Base-by-base conservation (phyloP, 768 basidiomycete species). In the Hygrophorus pudorinus region DNA sequence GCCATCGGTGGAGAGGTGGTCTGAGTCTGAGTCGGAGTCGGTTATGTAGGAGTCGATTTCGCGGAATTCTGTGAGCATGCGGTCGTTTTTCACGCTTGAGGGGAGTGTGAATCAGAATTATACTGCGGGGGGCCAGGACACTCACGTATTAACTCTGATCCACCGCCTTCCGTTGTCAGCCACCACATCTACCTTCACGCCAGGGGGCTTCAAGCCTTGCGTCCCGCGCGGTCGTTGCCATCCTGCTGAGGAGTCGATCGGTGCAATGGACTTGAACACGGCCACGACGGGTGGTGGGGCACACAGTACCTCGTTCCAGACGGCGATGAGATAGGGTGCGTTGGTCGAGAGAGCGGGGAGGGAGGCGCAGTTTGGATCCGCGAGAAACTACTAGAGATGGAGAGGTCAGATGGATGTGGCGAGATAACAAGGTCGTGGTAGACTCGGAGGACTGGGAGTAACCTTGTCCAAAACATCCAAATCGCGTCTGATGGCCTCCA, bases 91-190 rank as follows among this genome's bases (percentile, higher is more conserved):
- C 8, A 83, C 76, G 8, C 88, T 92, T 21, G 11, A 20, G 13
- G 28, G 38, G 10, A 24, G 14, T 4, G 27, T 14, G 10, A 44
- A 42, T 39, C n/a, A n/a, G n/a, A n/a, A n/a, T n/a, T n/a, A n/a
- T n/a, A n/a, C n/a, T n/a, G n/a, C n/a, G n/a, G n/a, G 12, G 32
- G 45, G 32, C 16, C 16, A 29, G 24, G 21, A 38, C 24, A 76
- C 82, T 57, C 56, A 89, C 89, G 89, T 91, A 62, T 91, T 92
- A 29, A 92, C 75, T 52, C 88, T 74, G 32, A 88, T 79, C 91
- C 91, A 94, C 2, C 67, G 64, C 17, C 72, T 65, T 1, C 90
- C 89, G 34, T 78, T 74, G 16, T 85, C 77, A 1, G 81, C 80
- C 11, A 91, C 78, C 11, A 92, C 69, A 53, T 93, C 90, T 1